Evolutionary conservation across 805 yeast genomes (phyloP), one percentile per base, ranked within the genome.

Genomic region (Barnettozyma sp.): DNA sequence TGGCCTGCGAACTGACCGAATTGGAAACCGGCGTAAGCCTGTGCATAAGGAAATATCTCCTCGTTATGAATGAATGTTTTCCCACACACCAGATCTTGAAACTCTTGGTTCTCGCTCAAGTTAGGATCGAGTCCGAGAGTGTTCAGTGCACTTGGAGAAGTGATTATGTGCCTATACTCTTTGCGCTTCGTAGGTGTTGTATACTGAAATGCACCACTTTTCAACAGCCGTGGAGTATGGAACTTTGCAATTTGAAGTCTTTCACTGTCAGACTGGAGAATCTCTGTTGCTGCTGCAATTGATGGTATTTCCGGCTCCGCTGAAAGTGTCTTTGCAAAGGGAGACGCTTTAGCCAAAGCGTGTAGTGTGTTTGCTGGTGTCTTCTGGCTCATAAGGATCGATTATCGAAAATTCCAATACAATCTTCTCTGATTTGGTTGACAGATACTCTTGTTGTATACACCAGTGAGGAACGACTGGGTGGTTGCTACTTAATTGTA

Each of bases 1-100:
- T 92, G 98, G 2, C 97, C 97, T 0, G 97, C 97, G 74, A 90
- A 90, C 45, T 74, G 76, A 3, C 98, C 97, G 64, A 92, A 90
- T 54, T 90, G 98, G 69, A 81, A 86, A 1, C 98, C 98, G 2
- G 97, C 95, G 58, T 90, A 90, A 0, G 90, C 84, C 56, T 82
- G 88, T 10, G 96, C 75, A 58, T 82, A 90, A 0, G 98, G 97
- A 46, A 74, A 75, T 1, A 82, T 70, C 6, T 54, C 50, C 7
- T 52, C 52, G 22, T 67, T 65, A 13, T 62, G 62, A 24, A 58
- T 49, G 2, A 70, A 45, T n/a, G 59, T 48, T 26, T 73, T 63
- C 2, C 97, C 97, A 38, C 78, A 66, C 4, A 82, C 73, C 2
- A 83, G 57, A 20, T 69, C 59, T 38, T 66, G 68, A 44, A 73